These are phyloP conservation scores for Lactarius hengduanensis DNA, from an alignment of 768 basidiomycete species.

Conservation along the genomic window DNA sequence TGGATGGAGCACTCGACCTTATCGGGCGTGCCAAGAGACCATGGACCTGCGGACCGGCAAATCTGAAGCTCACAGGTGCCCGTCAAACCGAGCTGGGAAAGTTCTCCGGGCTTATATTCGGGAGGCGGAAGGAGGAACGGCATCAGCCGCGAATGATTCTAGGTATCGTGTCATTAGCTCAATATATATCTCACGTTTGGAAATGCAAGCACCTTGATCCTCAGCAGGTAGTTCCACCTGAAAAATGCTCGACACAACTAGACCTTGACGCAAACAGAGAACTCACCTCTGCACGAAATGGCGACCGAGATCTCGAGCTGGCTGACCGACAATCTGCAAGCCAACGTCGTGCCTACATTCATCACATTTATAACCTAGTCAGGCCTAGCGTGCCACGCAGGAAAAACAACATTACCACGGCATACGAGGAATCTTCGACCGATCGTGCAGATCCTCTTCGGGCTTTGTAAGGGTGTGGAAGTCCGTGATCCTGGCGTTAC, in stretches of 20 bases:
- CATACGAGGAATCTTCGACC: constrained; percentile 87
- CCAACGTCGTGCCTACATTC: constrained; percentile 88
- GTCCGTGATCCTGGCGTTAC: constrained; percentile 84
- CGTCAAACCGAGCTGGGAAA: constrained; percentile 76
- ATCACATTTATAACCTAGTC: not conserved
- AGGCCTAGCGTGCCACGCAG: constrained; percentile 29
- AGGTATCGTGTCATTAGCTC: constrained; percentile 5
- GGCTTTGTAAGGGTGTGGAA: constrained; percentile 87
- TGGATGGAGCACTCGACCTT: constrained; percentile 90
- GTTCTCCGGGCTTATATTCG: constrained; percentile 82
- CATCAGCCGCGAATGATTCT: constrained; percentile 93
- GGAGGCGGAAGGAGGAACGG: constrained; percentile 93
- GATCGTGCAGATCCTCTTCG: constrained; percentile 93
- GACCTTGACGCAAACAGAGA: constrained; percentile 10
- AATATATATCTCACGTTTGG: not conserved
- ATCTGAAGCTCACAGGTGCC: constrained; percentile 98
- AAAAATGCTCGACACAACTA: constrained; percentile 4
- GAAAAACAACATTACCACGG: constrained; percentile 63
- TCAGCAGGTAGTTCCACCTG: constrained; percentile 92
- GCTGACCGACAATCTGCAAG: constrained; percentile 94
- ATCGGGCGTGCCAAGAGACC: constrained; percentile 91
- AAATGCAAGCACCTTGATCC: constrained; percentile 72
- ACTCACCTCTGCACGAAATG: constrained; percentile 89
- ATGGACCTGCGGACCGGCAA: constrained; percentile 91
- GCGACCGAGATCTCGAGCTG: constrained; percentile 88